Base-by-base conservation (phyloP, 2,329 filamentous ascomycete species). In the Colletotrichum paranaense region DNA sequence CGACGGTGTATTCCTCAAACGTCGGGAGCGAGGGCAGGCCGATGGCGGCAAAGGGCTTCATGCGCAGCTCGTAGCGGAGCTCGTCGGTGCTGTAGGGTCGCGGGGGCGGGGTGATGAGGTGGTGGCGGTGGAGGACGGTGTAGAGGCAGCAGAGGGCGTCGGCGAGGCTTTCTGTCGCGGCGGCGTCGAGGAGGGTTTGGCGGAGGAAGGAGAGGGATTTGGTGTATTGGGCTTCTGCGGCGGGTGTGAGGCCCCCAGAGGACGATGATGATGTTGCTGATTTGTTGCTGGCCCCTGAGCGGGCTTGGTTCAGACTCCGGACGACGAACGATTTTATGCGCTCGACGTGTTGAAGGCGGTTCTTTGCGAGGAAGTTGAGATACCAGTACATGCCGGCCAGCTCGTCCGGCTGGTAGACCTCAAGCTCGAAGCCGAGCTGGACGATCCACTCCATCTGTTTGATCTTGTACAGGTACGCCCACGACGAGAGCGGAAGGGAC, bases 391-490 rank as follows among this genome's bases (percentile, higher is more conserved):
- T 97, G 28, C 91, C 92, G 0, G 92, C 89, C 11, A 97, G 87
- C 81, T 99, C 97, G 80, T 97, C 93, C 0, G 91, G 88, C 66
- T 96, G 92, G 82, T 98, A 98, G 11, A 98, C 90, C 56, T 96
- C 92, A 14, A 98, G 91, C 82, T 99, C 97, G 81, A 99, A 98
- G 14, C 97, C 97, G 38, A 98, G 90, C 79, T 98, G 94, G 19
- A 98, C 88, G 58, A 97, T 92, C 86, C 92, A 93, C 80, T 96
- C 93, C 88, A 98, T 94, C 78, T 96, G 91, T 35, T 90, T 90
- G n/a, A 98, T 88, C 82, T 98, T 98, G 82, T 97, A 94, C 73
- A 95, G 89, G 78, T 96, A 97, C 0, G 92, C 90, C 97, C 97
- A 99, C 4, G 93, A 95, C 1, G 94, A 95, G 0, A 98, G 87